A percentile compares a stretch with the other conserved stretches of the same genome.
Evolutionary conservation across 2,329 filamentous ascomycete species (phyloP).

Genomic region (Colletotrichum sp.): DNA sequence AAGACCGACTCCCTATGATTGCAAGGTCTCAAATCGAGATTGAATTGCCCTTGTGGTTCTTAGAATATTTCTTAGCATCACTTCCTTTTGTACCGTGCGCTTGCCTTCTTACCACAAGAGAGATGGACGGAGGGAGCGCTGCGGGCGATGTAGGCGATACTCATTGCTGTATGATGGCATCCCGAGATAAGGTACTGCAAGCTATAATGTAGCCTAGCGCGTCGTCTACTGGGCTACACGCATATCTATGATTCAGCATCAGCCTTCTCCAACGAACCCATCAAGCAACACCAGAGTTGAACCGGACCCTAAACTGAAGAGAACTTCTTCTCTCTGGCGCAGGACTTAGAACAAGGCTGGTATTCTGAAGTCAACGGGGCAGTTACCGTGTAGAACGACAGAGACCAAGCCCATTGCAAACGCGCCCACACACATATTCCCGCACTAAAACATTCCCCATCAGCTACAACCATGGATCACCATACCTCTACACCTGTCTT

Average conservation of each 20-base stretch:
- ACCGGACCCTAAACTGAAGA: rapidly evolving
- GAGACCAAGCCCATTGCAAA: neutral
- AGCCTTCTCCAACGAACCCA: neutral
- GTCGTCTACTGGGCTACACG: neutral
- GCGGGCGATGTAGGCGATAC: too few species aligned
- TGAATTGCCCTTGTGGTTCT: too few species aligned
- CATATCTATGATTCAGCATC: neutral
- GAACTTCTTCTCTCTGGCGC: neutral
- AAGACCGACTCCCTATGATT: too few species aligned
- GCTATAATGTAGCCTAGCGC: neutral
- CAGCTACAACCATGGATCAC: neutral
- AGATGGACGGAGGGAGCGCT: too few species aligned
- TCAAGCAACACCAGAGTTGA: neutral
- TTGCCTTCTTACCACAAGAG: neutral
- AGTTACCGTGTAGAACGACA: neutral
- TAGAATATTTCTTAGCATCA: too few species aligned
- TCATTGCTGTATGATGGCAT: rapidly evolving
- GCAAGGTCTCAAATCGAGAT: too few species aligned
- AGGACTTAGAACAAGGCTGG: neutral
- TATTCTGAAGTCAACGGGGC: rapidly evolving
- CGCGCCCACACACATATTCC: neutral
- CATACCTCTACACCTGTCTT: neutral
- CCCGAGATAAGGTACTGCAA: too few species aligned
- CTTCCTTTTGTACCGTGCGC: too few species aligned
- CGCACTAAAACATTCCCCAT: neutral